Evolutionary conservation across 345 rosid genomes (phyloP), one percentile per base, ranked within the genome.

Genomic region (Camelina hispida): DNA sequence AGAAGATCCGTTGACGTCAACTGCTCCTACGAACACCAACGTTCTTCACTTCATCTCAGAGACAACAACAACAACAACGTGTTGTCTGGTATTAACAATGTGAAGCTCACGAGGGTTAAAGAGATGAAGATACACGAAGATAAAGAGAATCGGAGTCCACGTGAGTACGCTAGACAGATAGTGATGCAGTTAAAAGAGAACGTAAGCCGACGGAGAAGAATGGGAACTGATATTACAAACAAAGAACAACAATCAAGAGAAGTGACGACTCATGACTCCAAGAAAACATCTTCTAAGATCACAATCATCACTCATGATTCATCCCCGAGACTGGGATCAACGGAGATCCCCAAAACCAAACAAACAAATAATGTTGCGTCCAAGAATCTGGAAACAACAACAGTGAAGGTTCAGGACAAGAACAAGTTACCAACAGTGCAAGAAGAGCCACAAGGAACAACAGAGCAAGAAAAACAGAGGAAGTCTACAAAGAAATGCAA

Each of bases 211-310:
- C 77, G 82, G 81, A 66, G 81, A 78, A 82, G 79, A 83, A 83
- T 87, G 44, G 97, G 97, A 1, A 68, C 82, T 73, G 99, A 95
- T 77, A 86, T 92, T 30, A 92, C 99, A 9, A 95, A 91, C 84
- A 80, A 84, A 73, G 88, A 85, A 17, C 82, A 72, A 40, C 77
- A 71, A 15, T 28, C 74, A 51, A 72, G 83, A 77, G 86, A 87
- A 77, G 86, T 86, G 67, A 16, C 79, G 67, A 16, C 79, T 65
- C 71, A 85, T 54, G 89, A 80, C 7, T 56, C 83, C 62, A 89
- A 83, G 85, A 89, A 88, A 68, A 69, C 59, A 65, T 72, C 62
- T 77, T 68, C 84, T 71, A 87, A 75, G 66, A 67, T 68, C 74
- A 48, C 64, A 51, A 40, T 56, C 77, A 47, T 50, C 54, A 50